These are phyloP conservation scores for Daldinia loculata DNA, from an alignment of 495 filamentous ascomycete species.

Conservation along the genomic window DNA sequence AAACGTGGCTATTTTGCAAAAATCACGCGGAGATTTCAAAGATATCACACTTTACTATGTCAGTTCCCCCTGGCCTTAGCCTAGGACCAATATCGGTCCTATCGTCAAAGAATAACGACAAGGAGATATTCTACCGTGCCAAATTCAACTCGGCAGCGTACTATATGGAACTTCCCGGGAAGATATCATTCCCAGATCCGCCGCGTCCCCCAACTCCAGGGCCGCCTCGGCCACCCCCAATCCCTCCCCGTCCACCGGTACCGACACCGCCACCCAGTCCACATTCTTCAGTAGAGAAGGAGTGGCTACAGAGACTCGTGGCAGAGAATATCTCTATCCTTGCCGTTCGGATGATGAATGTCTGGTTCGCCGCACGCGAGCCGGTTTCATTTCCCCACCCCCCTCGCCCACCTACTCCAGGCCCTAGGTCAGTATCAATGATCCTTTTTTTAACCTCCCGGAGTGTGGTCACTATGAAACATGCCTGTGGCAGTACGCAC, in stretches of 20 bases:
- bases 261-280: slow-evolving; percentile 47
- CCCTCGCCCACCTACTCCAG: slow-evolving; percentile 44
- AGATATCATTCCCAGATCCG: slow-evolving; percentile 38
- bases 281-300: slow-evolving; percentile 9
- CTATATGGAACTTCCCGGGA: slow-evolving; percentile 10
- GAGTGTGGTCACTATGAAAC: slow-evolving; percentile 14
- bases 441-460: not conserved
- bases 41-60: slow-evolving; percentile 7
- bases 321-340: slow-evolving; percentile 30
- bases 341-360: slow-evolving; percentile 15
- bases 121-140: not conserved
- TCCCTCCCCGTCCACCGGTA: slow-evolving; percentile 43
- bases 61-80: not conserved
- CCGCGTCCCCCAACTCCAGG: slow-evolving; percentile 47
- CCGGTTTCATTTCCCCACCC: slow-evolving; percentile 34
- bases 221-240: slow-evolving; percentile 41
- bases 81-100: not conserved
- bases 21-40: not conserved
- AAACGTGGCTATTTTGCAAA: not conserved
- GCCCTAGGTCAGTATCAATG: slow-evolving; percentile 35
- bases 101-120: not conserved
- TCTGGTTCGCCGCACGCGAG: slow-evolving; percentile 10
- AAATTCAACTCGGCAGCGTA: not conserved
- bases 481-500: slow-evolving; percentile 14
- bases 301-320: slow-evolving; percentile 2